Base-by-base conservation (phyloP, 495 filamentous ascomycete genomes). In the Penicillium argentinense region DNA sequence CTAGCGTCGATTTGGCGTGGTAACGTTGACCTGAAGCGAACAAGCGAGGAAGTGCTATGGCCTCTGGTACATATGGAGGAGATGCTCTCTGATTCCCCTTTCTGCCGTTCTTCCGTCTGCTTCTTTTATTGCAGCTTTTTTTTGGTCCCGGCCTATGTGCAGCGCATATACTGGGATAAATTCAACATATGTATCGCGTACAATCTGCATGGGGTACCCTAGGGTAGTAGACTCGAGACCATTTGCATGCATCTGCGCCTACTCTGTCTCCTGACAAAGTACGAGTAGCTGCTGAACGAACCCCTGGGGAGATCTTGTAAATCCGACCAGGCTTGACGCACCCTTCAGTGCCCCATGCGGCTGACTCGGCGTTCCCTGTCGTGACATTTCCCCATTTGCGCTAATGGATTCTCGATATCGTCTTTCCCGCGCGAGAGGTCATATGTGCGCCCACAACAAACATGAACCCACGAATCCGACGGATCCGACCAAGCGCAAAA, bases 61-160 rank as follows among this genome's bases (percentile, higher is more conserved):
- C 33, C 33, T 19, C 7, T 34, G 34, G 51, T 53, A 57, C 48
- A 59, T 61, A 56, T 43, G 51, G 45, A 51, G 51, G 42, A 51
- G 45, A 51, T 45, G 44, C 16, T 47, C 39, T 49, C 39, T 54
- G 45, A 50, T 44, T 42, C 42, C 42, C 54, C 22, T 47, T 45
- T 49, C 44, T 43, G n/a, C n/a, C n/a, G n/a, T n/a, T n/a, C n/a
- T n/a, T n/a, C n/a, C n/a, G n/a, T n/a, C n/a, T n/a, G 29, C 46
- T 47, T 12, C 32, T 44, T 18, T 30, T 17, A 12, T 18, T 53
- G 14, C 43, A 42, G 18, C 24, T 24, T 48, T 21, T 52, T 54
- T 14, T 39, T 11, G 33, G 16, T 36, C 2, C 12, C 16, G 21
- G 17, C 33, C n/a, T n/a, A n/a, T n/a, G n/a, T n/a, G n/a, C n/a